A percentile compares a stretch with the other conserved stretches of the same genome.
phyloP scores from a whole-genome alignment of 345 rosid species.

The Gossypium herbaceum region DNA sequence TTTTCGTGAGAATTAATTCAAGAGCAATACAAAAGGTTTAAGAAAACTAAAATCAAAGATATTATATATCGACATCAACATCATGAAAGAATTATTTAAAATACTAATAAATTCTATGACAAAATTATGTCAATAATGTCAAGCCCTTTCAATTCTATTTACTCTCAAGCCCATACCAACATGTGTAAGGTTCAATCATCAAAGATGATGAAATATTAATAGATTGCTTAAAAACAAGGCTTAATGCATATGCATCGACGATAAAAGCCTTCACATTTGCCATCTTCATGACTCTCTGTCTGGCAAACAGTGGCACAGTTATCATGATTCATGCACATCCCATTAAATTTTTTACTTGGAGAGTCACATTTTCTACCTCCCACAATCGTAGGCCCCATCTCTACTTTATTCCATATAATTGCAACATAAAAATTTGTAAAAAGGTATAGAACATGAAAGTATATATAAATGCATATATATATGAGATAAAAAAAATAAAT shows the following conservation, averaged over 20 bases:
- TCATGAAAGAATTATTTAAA: not conserved
- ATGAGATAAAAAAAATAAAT: no score
- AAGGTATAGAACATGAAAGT: not conserved
- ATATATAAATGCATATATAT: no score
- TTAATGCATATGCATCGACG: conserved; percentile 43
- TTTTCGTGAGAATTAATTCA: not conserved
- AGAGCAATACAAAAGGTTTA: not conserved
- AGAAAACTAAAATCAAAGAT: not conserved
- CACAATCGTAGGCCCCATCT: not conserved
- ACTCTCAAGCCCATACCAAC: not conserved
- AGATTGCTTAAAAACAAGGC: not conserved
- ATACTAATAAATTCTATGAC: not conserved
- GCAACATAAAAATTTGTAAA: not conserved
- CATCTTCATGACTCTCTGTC: conserved; percentile 33
- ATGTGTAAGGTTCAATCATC: not conserved
- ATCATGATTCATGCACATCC: conserved; percentile 22
- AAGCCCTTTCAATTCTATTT: not conserved
- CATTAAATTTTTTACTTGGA: conserved; percentile 34
- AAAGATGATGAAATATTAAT: not conserved
- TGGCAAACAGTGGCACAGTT: conserved; percentile 37
- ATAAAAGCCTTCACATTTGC: conserved; percentile 36
- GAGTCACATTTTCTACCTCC: conserved; percentile 41
- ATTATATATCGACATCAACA: not conserved
- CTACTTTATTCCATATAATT: not conserved
- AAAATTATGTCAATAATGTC: not conserved